Percentiles rank a stretch among this genome's conserved stretches.
These are phyloP conservation scores for Leishmania major DNA, from an alignment of 208 protist genomes.

Conservation along the genomic window DNA sequence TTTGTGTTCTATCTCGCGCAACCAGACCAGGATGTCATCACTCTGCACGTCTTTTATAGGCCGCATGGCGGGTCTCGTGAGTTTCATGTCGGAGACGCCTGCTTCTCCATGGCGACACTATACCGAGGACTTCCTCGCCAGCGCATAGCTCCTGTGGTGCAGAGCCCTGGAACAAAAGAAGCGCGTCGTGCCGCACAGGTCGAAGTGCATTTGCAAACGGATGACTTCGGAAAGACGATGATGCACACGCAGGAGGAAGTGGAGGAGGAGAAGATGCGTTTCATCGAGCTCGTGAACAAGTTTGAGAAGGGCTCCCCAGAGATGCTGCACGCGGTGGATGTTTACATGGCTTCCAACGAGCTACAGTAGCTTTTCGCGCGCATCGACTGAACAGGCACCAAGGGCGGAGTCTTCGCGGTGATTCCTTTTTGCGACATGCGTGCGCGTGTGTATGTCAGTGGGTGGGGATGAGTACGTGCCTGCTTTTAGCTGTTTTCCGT, in stretches of 20 bases:
- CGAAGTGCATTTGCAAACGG: slow-evolving; percentile 78
- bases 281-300: slow-evolving; percentile 61
- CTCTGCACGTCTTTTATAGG: slow-evolving; percentile 87
- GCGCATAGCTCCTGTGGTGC: slow-evolving; percentile 77
- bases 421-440: neutral
- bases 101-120: slow-evolving; percentile 86
- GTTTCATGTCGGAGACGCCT: slow-evolving; percentile 84
- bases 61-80: slow-evolving; percentile 64
- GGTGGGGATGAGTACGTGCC: neutral
- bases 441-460: neutral
- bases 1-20: slow-evolving; percentile 90
- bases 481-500: neutral
- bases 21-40: slow-evolving; percentile 90
- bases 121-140: slow-evolving; percentile 73
- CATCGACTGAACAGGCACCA: neutral
- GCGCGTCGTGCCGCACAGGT: slow-evolving; percentile 62
- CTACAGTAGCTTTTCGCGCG: slow-evolving; percentile 16
- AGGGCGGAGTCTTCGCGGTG: neutral
- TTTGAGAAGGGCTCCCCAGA: slow-evolving; percentile 62
- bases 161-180: slow-evolving; percentile 77
- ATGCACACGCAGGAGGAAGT: slow-evolving; percentile 59
- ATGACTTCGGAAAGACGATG: slow-evolving; percentile 80
- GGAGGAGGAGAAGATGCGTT: slow-evolving; percentile 66
- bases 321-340: slow-evolving; percentile 80
- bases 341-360: slow-evolving; percentile 65